Evolutionary conservation across 2,329 filamentous ascomycete genomes (phyloP).

Genomic region (Periconia macrospinosa): DNA sequence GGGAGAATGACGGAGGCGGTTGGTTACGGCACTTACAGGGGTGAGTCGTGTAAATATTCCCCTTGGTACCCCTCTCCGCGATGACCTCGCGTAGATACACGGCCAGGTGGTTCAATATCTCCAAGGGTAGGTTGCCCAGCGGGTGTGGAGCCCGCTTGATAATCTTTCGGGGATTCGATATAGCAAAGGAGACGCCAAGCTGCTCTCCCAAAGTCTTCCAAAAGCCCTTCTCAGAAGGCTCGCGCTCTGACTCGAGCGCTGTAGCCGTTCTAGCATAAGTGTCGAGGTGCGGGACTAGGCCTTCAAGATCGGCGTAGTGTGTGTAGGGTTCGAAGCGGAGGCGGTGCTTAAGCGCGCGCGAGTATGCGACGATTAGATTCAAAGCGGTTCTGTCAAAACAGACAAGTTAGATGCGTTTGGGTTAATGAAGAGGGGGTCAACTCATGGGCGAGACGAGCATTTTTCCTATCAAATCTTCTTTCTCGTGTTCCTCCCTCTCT

Average conservation of each 20-base stretch:
- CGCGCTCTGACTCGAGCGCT: constrained; percentile 14
- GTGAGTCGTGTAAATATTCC: constrained; percentile 47
- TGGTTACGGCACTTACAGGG: constrained; percentile 39
- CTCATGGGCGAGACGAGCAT: constrained; percentile 43
- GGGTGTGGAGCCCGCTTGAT: constrained; percentile 73
- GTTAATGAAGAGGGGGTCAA: neutral
- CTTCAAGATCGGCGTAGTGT: constrained; percentile 72
- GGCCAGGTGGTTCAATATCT: constrained; percentile 74
- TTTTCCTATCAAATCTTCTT: constrained; percentile 70
- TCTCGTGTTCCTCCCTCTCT: constrained; percentile 62
- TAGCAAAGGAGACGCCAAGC: constrained; percentile 73
- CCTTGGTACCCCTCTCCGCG: constrained; percentile 28
- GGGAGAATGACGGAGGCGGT: too few species aligned
- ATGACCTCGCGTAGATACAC: constrained; percentile 66
- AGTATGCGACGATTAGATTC: constrained; percentile 77
- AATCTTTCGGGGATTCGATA: constrained; percentile 75
- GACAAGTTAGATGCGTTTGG: neutral
- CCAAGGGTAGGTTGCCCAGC: constrained; percentile 78
- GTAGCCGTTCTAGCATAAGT: constrained; percentile 65
- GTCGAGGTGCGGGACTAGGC: constrained; percentile 70
- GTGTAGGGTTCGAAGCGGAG: constrained; percentile 82
- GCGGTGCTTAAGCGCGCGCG: constrained; percentile 76
- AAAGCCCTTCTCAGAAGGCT: neutral
- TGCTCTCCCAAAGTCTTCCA: neutral
- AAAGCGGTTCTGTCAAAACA: constrained; percentile 58